Base-by-base conservation (phyloP, 1,284 basidiomycete species). In the Moesziomyces antarcticus region DNA sequence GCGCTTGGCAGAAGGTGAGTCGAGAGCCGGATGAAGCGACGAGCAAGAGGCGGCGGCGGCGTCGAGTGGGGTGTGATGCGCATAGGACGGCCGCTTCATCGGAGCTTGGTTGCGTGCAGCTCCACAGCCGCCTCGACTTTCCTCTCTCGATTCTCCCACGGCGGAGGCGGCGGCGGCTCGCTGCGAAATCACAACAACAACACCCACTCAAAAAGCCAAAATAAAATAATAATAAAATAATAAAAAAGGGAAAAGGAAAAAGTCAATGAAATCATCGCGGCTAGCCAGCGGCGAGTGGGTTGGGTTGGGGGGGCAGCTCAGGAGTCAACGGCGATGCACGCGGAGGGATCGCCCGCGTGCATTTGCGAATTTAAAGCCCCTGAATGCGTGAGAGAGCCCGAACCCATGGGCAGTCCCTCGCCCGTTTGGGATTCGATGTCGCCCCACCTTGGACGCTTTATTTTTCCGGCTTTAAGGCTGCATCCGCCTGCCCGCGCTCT, bases 151-250 rank as follows among this genome's bases (percentile, higher is more conserved):
- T 35, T 35, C 35, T 35, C 35, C 35, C 25, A 27, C 25, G 25
- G 25, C 25, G 25, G 25, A 5, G 25, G 25, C 25, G 25, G 5
- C 25, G 25, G 25, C 25, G 25, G 25, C 25, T 27, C 25, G 35
- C 35, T 35, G 35, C 35, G 11, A 16, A 5, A 3, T 35, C 37
- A 40, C 37, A 40, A 40, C 37, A 40, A 40, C 37, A 40, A 33
- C 48, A 37, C 56, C 7, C 16, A 16, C 14, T 33, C 43, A 21
- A n/a, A 21, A n/a, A 43, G 13, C 45, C n/a, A 48, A 48, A 18
- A 30, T n/a, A 48, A 48, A 25, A 49, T 41, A 48, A 48, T 35
- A 47, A 37, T 24, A 50, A 50, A 13, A 50, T 24, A 4, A 18
- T 5, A 16, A 16, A 41, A 20, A 8, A 18, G 16, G 20, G 10